phyloP scores from a whole-genome alignment of 75 land plant genomes.

The Cupressus sempervirens region DNA sequence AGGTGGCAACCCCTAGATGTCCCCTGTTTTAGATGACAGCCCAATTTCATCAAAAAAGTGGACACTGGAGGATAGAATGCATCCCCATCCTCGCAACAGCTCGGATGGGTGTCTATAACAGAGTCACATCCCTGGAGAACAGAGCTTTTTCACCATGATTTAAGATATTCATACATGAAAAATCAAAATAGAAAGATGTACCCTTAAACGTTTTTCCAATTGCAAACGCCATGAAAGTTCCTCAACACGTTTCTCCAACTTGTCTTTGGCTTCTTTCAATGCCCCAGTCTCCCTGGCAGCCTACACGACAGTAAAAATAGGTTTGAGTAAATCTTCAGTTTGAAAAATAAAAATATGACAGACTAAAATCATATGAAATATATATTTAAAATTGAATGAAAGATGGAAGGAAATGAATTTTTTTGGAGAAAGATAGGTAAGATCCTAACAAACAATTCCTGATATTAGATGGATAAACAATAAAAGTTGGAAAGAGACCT shows the following conservation, averaged over 20 bases:
- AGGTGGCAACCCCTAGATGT: too few relatives aligned
- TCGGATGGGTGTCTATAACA: not conserved
- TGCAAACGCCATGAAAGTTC: slow-evolving; percentile 97
- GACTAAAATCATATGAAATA: not conserved
- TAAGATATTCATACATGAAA: not conserved
- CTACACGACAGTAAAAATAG: slow-evolving; percentile 25
- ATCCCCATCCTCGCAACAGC: not conserved
- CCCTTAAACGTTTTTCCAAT: slow-evolving; percentile 89
- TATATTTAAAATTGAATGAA: not conserved
- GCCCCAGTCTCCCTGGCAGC: slow-evolving; percentile 99
- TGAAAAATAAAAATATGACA: not conserved
- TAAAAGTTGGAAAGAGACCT: not conserved
- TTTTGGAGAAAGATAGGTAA: not conserved
- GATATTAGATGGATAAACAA: not conserved
- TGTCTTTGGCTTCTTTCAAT: slow-evolving; percentile 96
- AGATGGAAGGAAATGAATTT: not conserved
- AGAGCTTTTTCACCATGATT: not conserved
- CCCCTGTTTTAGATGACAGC: too few relatives aligned
- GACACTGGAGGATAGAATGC: not conserved
- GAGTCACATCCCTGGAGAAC: not conserved
- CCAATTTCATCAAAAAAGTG: too few relatives aligned
- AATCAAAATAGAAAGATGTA: slow-evolving; percentile 21
- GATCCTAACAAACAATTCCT: not conserved
- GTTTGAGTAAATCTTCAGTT: not conserved
- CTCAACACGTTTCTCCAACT: slow-evolving; percentile 88